Conservation (phyloP, 257 asterid species). For the Capsicum baccatum region DNA sequence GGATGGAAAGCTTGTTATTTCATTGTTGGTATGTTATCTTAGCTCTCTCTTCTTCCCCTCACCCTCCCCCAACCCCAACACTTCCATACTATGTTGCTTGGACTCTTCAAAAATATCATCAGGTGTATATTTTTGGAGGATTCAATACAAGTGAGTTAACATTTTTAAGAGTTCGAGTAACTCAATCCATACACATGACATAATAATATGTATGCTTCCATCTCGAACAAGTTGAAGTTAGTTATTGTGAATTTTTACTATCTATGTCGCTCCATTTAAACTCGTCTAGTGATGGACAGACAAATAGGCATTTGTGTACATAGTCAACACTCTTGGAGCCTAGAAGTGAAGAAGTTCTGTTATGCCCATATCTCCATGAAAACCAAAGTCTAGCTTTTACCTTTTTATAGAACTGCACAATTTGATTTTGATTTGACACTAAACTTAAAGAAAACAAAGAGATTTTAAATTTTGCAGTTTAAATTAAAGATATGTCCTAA, state of each 20-base stretch:
- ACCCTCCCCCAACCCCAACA: not conserved
- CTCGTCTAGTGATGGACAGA: not conserved
- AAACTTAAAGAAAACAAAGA: too few relatives aligned
- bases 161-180: too few relatives aligned
- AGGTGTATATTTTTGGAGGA: too few relatives aligned
- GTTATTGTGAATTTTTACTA: not conserved
- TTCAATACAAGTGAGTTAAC: too few relatives aligned
- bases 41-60: not conserved
- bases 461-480: too few relatives aligned
- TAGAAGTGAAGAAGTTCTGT: not conserved
- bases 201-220: too few relatives aligned
- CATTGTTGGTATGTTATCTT: conserved; percentile 61
- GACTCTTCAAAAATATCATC: too few relatives aligned
- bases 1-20: conserved; percentile 95
- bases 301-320: not conserved
- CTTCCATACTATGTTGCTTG: not conserved
- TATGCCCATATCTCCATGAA: not conserved
- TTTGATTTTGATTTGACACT: too few relatives aligned
- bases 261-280: not conserved
- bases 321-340: not conserved
- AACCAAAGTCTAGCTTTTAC: not conserved
- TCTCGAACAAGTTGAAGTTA: not conserved
- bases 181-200: too few relatives aligned
- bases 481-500: too few relatives aligned
- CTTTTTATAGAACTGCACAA: too few relatives aligned